A percentile compares a stretch with the other conserved stretches of the same genome.
These are phyloP conservation scores for Lipomyces mesembrius DNA, from an alignment of 805 yeast genomes.

Conservation along the genomic window DNA sequence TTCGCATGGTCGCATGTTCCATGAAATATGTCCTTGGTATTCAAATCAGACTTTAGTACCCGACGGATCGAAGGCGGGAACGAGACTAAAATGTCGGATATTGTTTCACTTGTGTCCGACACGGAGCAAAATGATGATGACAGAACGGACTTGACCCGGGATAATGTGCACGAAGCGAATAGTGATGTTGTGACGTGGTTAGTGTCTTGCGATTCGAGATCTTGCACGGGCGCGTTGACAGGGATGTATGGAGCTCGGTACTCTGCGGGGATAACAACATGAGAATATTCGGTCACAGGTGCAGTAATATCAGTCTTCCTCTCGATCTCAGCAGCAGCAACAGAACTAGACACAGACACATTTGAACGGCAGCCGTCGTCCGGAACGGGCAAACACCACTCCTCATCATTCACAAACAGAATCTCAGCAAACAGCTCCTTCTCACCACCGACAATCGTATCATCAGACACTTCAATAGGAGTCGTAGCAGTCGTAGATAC, in stretches of 20 bases:
- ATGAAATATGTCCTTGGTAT: neutral
- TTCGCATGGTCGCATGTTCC: constrained; percentile 1
- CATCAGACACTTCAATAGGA: neutral
- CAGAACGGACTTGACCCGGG: neutral
- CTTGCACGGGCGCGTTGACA: neutral
- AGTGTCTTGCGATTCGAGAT: neutral
- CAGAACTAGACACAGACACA: no score
- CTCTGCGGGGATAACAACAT: neutral
- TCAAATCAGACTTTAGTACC: neutral
- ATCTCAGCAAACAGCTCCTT: neutral
- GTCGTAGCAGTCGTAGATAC: neutral
- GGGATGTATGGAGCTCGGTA: neutral
- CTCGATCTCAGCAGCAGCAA: no score
- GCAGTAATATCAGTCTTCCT: neutral
- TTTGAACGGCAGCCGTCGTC: no score
- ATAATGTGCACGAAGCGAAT: neutral
- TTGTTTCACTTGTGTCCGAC: neutral
- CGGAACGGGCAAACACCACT: no score
- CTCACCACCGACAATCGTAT: neutral
- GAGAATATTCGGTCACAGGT: neutral
- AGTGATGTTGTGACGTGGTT: neutral
- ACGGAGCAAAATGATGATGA: neutral
- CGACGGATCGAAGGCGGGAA: neutral
- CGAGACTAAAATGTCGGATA: neutral
- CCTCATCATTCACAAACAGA: neutral